These are phyloP conservation scores for Hibiscus syriacus DNA, from an alignment of 345 rosid genomes.

Conservation along the genomic window DNA sequence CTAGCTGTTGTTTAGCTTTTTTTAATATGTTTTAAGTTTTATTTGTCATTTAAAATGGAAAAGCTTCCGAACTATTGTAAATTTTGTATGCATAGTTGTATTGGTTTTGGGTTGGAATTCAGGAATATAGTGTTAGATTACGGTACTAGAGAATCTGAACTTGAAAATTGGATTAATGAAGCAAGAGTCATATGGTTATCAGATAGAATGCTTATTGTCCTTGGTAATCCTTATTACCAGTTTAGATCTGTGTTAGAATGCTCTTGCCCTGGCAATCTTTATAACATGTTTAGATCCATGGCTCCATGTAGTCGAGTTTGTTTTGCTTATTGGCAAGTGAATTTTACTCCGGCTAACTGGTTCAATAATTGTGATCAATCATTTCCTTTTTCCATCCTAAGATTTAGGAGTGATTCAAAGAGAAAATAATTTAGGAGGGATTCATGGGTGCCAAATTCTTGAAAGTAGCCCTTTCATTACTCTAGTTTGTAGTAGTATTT, in stretches of 20 bases:
- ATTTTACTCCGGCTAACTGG: too few species aligned
- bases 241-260: background rate
- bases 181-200: background rate
- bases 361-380: too few species aligned
- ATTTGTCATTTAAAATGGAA: background rate
- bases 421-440: background rate
- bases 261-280: background rate
- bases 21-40: too few species aligned
- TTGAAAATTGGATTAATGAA: background rate
- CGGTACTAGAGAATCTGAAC: background rate
- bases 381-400: too few species aligned
- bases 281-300: background rate
- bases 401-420: too few species aligned
- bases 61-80: background rate
- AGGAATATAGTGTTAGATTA: background rate
- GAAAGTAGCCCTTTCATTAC: background rate
- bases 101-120: background rate
- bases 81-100: too few species aligned
- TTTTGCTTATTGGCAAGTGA: too few species aligned
- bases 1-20: background rate
- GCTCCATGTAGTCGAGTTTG: background rate
- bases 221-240: background rate
- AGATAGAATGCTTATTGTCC: background rate
- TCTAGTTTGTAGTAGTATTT: background rate
- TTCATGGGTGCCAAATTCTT: background rate